Percentiles rank a stretch among this genome's conserved stretches.
These are phyloP conservation scores for Mortierella sp. DNA, from an alignment of 371 early-diverging fungal species.

Conservation along the genomic window DNA sequence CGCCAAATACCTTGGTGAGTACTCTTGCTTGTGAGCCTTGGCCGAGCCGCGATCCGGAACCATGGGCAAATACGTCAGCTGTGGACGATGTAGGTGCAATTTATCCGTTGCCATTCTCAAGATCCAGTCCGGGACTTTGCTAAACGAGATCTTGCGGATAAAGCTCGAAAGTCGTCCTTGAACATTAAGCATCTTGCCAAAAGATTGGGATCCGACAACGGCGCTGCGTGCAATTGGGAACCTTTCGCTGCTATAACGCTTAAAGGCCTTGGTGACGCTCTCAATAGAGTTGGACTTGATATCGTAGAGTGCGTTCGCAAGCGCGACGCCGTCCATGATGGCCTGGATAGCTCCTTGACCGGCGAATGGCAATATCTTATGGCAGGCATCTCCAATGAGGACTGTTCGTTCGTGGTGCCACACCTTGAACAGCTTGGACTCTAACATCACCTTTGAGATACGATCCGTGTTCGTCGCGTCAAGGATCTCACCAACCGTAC, in stretches of 20 bases:
- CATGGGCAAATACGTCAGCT: constrained; percentile 39
- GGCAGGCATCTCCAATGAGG: constrained; percentile 49
- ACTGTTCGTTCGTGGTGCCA: constrained; percentile 47
- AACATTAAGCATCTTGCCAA: constrained; percentile 25
- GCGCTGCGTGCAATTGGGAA: constrained; percentile 21
- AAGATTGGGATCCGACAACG: constrained; percentile 25
- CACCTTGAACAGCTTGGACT: constrained; percentile 46
- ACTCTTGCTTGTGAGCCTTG: constrained; percentile 30
- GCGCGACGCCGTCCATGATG: constrained; percentile 33
- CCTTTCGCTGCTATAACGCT: constrained; percentile 23
- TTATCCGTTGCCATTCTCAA: constrained; percentile 29
- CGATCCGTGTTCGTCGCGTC: constrained; percentile 38
- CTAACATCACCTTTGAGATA: constrained; percentile 50
- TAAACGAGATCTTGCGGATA: constrained; percentile 40
- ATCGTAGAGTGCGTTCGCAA: constrained; percentile 44
- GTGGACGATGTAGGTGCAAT: constrained; percentile 40
- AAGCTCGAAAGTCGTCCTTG: constrained; percentile 29
- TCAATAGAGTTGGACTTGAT: constrained; percentile 27
- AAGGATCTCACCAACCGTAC: constrained; percentile 41
- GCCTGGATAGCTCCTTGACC: constrained; percentile 49
- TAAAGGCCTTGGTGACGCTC: constrained; percentile 32
- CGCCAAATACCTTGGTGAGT: constrained; percentile 33
- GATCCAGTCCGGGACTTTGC: constrained; percentile 34
- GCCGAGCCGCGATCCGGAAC: constrained; percentile 38
- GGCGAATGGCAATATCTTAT: constrained; percentile 44